A percentile compares a stretch with the other conserved stretches of the same genome.
Evolutionary conservation across 2,329 filamentous ascomycete genomes (phyloP).

Genomic region (Pseudocercospora ulei): DNA sequence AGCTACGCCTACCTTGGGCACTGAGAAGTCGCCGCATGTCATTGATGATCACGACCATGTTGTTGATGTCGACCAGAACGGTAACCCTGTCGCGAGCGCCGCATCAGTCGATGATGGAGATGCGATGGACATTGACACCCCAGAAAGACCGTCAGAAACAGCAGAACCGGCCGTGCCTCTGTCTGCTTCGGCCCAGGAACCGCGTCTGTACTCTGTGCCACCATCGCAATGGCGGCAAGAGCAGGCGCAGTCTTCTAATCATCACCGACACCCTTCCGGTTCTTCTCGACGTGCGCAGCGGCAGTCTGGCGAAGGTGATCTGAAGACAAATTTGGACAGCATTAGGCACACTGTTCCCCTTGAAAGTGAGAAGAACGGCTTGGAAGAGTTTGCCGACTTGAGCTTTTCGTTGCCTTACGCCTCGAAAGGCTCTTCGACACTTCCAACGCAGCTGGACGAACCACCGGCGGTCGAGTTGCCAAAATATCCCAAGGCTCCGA

Average conservation of each 20-base stretch:
- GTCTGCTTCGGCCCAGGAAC: conserved; percentile 20
- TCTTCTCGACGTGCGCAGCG: conserved; percentile 14
- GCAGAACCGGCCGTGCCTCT: conserved; percentile 9
- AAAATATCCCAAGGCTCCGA: conserved; percentile 39
- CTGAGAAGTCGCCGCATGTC: conserved; percentile 27
- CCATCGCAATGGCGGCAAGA: conserved; percentile 29
- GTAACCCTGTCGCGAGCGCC: conserved; percentile 3
- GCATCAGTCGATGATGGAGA: conserved; percentile 23
- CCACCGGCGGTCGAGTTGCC: conserved; percentile 43
- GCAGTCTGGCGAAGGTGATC: conserved; percentile 10
- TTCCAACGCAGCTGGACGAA: conserved; percentile 37
- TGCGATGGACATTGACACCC: conserved; percentile 44
- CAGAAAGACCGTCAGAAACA: conserved; percentile 22
- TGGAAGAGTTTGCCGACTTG: conserved; percentile 48
- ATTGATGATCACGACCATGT: conserved; percentile 29
- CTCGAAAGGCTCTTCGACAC: conserved; percentile 43
- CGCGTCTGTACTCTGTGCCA: conserved; percentile 32
- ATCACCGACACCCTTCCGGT: conserved; percentile 20
- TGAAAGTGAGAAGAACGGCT: conserved; percentile 42
- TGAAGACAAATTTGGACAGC: conserved; percentile 38
- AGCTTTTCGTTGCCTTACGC: conserved; percentile 49
- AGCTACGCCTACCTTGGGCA: conserved; percentile 13
- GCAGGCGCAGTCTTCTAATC: conserved; percentile 15
- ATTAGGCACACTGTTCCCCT: conserved; percentile 42
- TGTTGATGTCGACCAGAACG: conserved; percentile 16